Conservation (phyloP, 2,329 filamentous ascomycete genomes). For the Fusarium incarnatum region DNA sequence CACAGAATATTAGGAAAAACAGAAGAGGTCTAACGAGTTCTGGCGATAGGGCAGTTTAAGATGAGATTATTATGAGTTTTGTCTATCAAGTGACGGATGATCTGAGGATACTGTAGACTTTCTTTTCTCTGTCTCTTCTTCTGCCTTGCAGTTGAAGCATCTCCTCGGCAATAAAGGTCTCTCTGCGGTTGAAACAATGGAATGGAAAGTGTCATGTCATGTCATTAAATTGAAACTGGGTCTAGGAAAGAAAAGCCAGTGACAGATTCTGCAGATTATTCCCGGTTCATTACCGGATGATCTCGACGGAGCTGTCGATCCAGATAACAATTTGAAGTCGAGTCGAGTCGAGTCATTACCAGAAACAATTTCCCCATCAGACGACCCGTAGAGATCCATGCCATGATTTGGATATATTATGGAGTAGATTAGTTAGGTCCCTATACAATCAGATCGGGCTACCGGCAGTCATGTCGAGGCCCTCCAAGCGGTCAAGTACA, state of each 20-base stretch:
- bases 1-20: constrained; percentile 12
- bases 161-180: not conserved
- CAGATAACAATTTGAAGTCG: not conserved
- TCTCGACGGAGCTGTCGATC: constrained; percentile 11
- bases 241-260: constrained; percentile 5
- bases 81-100: not conserved
- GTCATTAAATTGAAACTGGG: constrained; percentile 25
- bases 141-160: not conserved
- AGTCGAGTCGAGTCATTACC: not conserved
- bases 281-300: constrained; percentile 41
- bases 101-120: not conserved
- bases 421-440: not conserved
- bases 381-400: not conserved
- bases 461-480: constrained; percentile 2
- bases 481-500: not conserved
- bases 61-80: not conserved
- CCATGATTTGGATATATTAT: not conserved
- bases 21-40: constrained; percentile 6
- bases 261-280: constrained; percentile 29
- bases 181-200: constrained; percentile 15
- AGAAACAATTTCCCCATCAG: not conserved
- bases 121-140: not conserved
- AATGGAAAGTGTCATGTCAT: not conserved
- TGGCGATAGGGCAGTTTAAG: not conserved
- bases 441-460: constrained; percentile 6